Base-by-base conservation (phyloP, 2,329 filamentous ascomycete species). In the Alternaria sp. region DNA sequence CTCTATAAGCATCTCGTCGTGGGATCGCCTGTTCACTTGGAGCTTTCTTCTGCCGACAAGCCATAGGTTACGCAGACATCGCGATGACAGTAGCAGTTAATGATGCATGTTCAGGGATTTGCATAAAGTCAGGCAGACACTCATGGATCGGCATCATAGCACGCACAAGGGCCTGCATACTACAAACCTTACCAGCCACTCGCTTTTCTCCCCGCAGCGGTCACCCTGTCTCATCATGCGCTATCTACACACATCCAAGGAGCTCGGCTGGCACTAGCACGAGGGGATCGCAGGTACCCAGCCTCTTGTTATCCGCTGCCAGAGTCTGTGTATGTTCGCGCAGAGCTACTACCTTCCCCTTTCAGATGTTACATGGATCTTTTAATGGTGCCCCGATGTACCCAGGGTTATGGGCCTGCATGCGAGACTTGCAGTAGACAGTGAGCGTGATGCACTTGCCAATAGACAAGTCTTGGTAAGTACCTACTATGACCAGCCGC, bases 141-240 rank as follows among this genome's bases (percentile, higher is more conserved):
- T 62, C 36, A 28, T 36, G 6, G 60, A 67, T 67, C 62, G 46
- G 20, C 46, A 50, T 18, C 4, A 38, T 50, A 38, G 46, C 46
- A 38, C 49, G 53, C 62, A 57, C 50, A 52, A 50, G 56, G 50
- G 34, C 43, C 36, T 53, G 44, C 52, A 58, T 43, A 44, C 44
- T 50, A 46, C 30, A 57, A 59, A 41, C 44, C 34, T 59, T 53
- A 55, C 38, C 43, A 55, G 28, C 57, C 14, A 41, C 50, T 41
- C n/a, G 27, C 22, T 32, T 27, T 25, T 36, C 48, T 50, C 44
- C 58, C 52, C 40, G 22, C 46, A 27, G 22, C 46, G 32, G 20
- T 48, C 27, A 53, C 45, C 57, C 22, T 48, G 44, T 43, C 38
- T 41, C 28, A 43, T 63, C 63, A 65, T 56, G 60, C 54, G 60